Base-by-base conservation (phyloP, 352 stramenopile genomes). In the Globisporangium sylvaticum region DNA sequence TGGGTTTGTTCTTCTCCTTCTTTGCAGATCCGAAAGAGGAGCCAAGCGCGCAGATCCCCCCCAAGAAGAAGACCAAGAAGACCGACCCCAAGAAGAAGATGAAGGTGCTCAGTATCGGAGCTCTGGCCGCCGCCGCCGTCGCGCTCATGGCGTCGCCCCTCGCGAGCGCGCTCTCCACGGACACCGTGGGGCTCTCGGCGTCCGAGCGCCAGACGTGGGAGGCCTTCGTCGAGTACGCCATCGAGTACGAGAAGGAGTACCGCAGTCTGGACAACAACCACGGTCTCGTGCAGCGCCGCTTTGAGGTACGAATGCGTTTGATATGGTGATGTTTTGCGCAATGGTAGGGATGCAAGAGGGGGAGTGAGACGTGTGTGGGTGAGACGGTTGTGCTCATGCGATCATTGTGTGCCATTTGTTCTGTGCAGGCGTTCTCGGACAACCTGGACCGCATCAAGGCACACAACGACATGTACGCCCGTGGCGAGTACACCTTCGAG, bases 241-340 rank as follows among this genome's bases (percentile, higher is more conserved):
- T 84, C 42, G 78, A 87, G 65, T 85, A 70, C 58, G 63, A 78
- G 44, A 88, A 88, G 63, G 63, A 71, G 55, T 88, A 88, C 42
- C 74, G 74, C 60, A 69, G 58, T 22, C 62, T 73, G 22, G 53
- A 60, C 25, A 87, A 88, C 65, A 69, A 79, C 22, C 42, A 83
- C 54, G 68, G 57, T 2, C 46, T 82, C 7, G 80, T 88, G 37
- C 68, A 73, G 71, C 62, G 53, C n/a, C 69, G 72, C n/a, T 87
- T 82, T 52, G 63, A 62, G 53, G 69, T 78, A 39, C 24, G 20
- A 8, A 32, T 24, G 29, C 20, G n/a, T 59, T 39, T 42, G 37
- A 7, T 25, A 6, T 18, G 15, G 20, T 39, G 15, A 12, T 29
- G n/a, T 60, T 18, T 27, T 8, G 6, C 9, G 25, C 24, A 37